Conservation (phyloP, 2,329 filamentous ascomycete species). For the Venturiaceae sp. region DNA sequence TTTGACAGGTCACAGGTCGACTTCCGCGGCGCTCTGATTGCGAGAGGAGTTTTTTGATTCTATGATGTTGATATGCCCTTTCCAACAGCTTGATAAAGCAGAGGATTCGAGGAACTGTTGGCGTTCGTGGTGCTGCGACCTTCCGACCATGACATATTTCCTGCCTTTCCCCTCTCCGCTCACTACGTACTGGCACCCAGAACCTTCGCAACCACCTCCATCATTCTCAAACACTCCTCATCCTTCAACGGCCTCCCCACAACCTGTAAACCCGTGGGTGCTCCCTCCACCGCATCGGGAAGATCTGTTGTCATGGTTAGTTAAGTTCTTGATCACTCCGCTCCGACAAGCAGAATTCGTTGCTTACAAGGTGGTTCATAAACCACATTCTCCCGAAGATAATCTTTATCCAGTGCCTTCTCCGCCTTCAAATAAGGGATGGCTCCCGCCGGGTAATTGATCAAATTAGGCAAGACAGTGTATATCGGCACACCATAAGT, state of each 20-base stretch:
- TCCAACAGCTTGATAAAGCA: no score
- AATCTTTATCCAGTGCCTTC: constrained; percentile 34
- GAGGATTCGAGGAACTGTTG: no score
- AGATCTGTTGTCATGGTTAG: constrained; percentile 24
- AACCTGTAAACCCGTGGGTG: constrained; percentile 38
- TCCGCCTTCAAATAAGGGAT: constrained; percentile 35
- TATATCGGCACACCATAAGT: constrained; percentile 36
- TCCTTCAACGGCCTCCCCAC: constrained; percentile 37
- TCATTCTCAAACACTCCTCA: constrained; percentile 31
- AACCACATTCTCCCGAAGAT: constrained; percentile 17
- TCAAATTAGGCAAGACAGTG: constrained; percentile 41
- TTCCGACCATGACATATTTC: neutral
- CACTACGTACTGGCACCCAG: neutral
- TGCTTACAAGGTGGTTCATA: constrained; percentile 28
- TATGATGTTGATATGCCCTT: no score
- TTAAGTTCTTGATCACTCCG: neutral
- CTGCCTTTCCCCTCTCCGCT: no score
- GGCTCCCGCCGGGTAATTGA: constrained; percentile 45
- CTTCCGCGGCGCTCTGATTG: no score
- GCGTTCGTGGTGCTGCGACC: no score
- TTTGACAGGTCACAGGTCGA: no score
- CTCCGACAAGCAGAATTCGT: constrained; percentile 7
- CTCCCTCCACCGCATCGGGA: constrained; percentile 29
- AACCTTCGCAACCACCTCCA: constrained; percentile 21
- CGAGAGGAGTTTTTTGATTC: no score